Evolutionary conservation across 805 yeast species (phyloP), one percentile per base, ranked within the genome.

Genomic region (Crinitomyces ghanaensis): DNA sequence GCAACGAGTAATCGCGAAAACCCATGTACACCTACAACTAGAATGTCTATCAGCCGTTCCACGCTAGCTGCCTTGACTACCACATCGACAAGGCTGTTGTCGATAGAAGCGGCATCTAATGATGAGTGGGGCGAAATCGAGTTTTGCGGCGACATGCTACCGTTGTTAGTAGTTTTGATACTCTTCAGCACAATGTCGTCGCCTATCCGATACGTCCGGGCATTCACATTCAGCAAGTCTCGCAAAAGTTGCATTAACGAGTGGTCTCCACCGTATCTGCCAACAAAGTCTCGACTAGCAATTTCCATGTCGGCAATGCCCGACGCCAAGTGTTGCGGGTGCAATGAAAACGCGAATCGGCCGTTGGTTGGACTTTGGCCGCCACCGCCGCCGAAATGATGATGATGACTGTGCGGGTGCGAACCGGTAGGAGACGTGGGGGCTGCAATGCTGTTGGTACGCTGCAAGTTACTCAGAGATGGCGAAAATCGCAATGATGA

Each of bases 41-140:
- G 57, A 15, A 86, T 65, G 54, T 88, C 96, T 35, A 85, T 65
- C 45, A 88, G 64, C 44, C 74, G 73, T 28, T 82, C 91, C 36
- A 83, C 56, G 1, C 81, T 67, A 1, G 91, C 91, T 3, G 82
- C 70, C 45, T 74, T 76, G 18, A 73, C 56, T 5, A 69, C 77
- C 5, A 72, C 77, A 35, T 57, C 53, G 6, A 17, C 35, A 15
- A 19, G 26, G 7, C 25, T 13, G 17, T 28, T 14, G 21, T 29
- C 37, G 11, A 13, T 7, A 11, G 27, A 9, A 5, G 19, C 33
- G 7, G 19, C 31, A 16, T 24, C 18, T 15, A 31, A 9, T 9
- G 37, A 33, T n/a, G 26, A 19, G 15, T 33, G 12, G 6, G 39
- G 39, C 23, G 35, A 31, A 19, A 13, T 25, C 11, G 30, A 8